Evolutionary conservation across 1,284 basidiomycete genomes (phyloP).

Genomic region (Trametes versicolor): DNA sequence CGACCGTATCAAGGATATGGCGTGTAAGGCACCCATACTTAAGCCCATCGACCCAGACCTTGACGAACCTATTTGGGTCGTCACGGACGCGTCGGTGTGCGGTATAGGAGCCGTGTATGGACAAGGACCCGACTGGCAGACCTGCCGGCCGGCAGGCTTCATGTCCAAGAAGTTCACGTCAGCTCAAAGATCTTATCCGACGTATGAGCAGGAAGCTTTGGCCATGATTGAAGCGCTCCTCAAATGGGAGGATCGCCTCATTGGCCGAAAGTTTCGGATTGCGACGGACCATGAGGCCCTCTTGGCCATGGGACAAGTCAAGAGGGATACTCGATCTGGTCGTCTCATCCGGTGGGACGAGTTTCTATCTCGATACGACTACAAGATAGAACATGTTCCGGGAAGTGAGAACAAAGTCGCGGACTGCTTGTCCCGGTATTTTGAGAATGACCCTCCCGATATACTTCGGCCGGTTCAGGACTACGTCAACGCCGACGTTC

Average conservation of each 20-base stretch:
- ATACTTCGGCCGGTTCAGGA: slow-evolving; percentile 38
- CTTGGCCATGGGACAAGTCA: background rate
- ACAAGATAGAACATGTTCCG: slow-evolving; percentile 45
- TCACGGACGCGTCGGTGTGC: slow-evolving; percentile 50
- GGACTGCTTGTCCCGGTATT: slow-evolving; percentile 48
- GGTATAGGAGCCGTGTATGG: slow-evolving; percentile 51
- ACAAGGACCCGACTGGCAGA: slow-evolving; percentile 48
- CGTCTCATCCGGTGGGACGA: slow-evolving; percentile 48
- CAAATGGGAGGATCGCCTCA: slow-evolving; percentile 50
- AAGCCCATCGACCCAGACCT: slow-evolving; percentile 44
- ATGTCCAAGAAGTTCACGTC: slow-evolving; percentile 51
- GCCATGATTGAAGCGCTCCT: slow-evolving; percentile 49
- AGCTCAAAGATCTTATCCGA: slow-evolving; percentile 49
- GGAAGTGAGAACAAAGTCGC: slow-evolving; percentile 47
- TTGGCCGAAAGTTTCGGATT: slow-evolving; percentile 41
- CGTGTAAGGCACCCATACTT: slow-evolving; percentile 44
- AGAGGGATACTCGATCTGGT: background rate
- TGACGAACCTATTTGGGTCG: slow-evolving; percentile 51
- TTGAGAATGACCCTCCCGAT: slow-evolving; percentile 38
- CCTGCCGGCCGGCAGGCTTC: slow-evolving; percentile 48
- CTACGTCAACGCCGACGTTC: slow-evolving; percentile 43
- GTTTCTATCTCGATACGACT: slow-evolving; percentile 47
- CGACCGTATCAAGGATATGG: slow-evolving; percentile 46
- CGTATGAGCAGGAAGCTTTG: slow-evolving; percentile 49
- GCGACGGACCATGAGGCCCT: slow-evolving; percentile 26